Evolutionary conservation across 1,284 basidiomycete species (phyloP), one percentile per base, ranked within the genome.

Genomic region (Pterula multifida): DNA sequence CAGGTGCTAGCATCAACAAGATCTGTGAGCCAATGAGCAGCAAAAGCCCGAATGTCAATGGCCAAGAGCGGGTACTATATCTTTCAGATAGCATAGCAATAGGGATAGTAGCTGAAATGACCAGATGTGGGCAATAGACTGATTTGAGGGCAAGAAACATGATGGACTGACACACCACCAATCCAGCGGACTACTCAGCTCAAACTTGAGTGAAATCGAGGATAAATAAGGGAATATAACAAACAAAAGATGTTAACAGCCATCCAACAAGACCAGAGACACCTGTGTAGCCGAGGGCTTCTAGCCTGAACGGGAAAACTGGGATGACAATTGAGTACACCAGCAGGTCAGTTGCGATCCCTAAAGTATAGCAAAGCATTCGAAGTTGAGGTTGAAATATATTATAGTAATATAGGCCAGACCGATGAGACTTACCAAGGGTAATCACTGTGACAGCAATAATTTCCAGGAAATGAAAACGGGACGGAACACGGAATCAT

Each of bases 1-100:
- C 73, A 1, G 75, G 78, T 0, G 84, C 81, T 53, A 86, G 76
- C 85, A 90, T 90, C 47, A 90, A 73, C 67, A 90, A 69, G 21
- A 89, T 64, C 59, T 80, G 75, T 15, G 79, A 73, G 2, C 70
- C 78, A 6, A 79, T 65, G 12, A 86, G 69, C 13, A 76, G 58
- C 2, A 78, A 12, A 13, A 83, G 67, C 3, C 82, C 86, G 3
- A 69, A 50, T 3, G 89, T 58, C 35, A 90, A 68, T 1, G 85
- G 84, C 1, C 61, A 62, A 47, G 75, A 71, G 46, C 87, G 68
- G 23, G 70, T 71, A 22, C 69, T 64, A 51, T 75, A 77, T 36
- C 63, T 69, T 60, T 89, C 85, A 3, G 87, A 82, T 36, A 80
- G 67, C 56, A 75, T 72, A 0, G 86, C 83, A 45, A 84, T 76